Conservation (phyloP, 768 basidiomycete genomes). For the Boletellus ananiceps region DNA sequence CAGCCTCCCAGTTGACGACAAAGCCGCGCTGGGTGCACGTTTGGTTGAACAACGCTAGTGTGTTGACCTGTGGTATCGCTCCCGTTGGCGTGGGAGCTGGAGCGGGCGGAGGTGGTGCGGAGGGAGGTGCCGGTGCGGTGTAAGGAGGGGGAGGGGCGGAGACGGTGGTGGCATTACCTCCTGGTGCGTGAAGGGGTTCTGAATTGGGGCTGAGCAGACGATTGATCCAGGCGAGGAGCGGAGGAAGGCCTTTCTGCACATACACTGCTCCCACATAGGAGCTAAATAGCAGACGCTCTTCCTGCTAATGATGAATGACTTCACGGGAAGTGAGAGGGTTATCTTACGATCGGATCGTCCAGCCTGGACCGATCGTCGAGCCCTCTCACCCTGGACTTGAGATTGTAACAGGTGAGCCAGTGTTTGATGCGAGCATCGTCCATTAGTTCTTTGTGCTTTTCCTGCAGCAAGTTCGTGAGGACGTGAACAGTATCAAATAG, state of each 20-base stretch:
- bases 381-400: constrained; percentile 52
- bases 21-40: constrained; percentile 46
- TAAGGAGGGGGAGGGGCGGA: constrained; percentile 18
- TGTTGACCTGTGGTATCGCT: constrained; percentile 29
- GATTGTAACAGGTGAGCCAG: constrained; percentile 50
- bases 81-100: constrained; percentile 12
- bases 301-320: constrained; percentile 35
- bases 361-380: constrained; percentile 35
- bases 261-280: constrained; percentile 67
- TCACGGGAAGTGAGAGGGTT: background rate
- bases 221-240: constrained; percentile 56
- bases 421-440: constrained; percentile 37
- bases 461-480: constrained; percentile 13
- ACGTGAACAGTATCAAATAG: background rate
- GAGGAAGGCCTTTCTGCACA: constrained; percentile 46
- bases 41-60: constrained; percentile 49
- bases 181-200: constrained; percentile 21
- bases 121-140: constrained; percentile 13
- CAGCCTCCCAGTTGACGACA: constrained; percentile 43
- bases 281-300: constrained; percentile 51
- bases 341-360: constrained; percentile 34
- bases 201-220: constrained; percentile 48
- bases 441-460: constrained; percentile 28
- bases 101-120: constrained; percentile 23
- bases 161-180: constrained; percentile 6